Evolutionary conservation across 139 green algal genomes (phyloP).

Genomic region (Pseudopediastrum boryanum): DNA sequence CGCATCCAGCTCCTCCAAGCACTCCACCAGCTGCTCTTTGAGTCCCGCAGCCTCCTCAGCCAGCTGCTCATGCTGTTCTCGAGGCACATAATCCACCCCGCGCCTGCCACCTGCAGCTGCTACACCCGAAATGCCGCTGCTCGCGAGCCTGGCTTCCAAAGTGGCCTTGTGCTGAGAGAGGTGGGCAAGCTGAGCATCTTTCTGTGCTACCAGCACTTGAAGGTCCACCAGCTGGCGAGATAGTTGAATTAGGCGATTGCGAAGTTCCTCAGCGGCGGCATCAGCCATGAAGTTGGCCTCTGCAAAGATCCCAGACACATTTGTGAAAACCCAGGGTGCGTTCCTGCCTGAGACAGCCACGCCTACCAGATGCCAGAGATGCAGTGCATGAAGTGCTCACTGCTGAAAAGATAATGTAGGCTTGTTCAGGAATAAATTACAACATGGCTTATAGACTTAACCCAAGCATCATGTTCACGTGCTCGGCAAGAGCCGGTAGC

Average conservation of each 20-base stretch:
- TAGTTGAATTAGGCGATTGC: conserved; percentile 46
- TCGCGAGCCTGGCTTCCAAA: conserved; percentile 10
- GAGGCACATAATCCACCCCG: conserved; percentile 43
- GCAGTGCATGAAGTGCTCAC: too few species aligned
- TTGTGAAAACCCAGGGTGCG: background rate
- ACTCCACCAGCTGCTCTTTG: conserved; percentile 58
- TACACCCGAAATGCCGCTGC: conserved; percentile 16
- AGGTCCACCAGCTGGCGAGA: conserved; percentile 57
- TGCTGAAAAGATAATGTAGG: background rate
- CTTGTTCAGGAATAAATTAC: background rate
- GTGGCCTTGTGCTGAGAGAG: conserved; percentile 25
- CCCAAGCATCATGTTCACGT: too few species aligned
- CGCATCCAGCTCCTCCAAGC: conserved; percentile 56
- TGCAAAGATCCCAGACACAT: background rate
- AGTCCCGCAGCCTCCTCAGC: conserved; percentile 42
- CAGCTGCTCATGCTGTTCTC: conserved; percentile 54
- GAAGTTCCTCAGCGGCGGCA: conserved; percentile 57
- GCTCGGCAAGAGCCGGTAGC: too few species aligned
- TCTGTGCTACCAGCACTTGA: conserved; percentile 43
- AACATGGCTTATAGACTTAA: too few species aligned
- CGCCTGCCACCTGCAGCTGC: conserved; percentile 1
- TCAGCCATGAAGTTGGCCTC: conserved; percentile 55
- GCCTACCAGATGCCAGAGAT: too few species aligned
- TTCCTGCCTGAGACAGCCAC: background rate
- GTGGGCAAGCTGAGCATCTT: conserved; percentile 33